Evolutionary conservation across 2,329 filamentous ascomycete species (phyloP).

Genomic region (Verticillium albo-atrum): DNA sequence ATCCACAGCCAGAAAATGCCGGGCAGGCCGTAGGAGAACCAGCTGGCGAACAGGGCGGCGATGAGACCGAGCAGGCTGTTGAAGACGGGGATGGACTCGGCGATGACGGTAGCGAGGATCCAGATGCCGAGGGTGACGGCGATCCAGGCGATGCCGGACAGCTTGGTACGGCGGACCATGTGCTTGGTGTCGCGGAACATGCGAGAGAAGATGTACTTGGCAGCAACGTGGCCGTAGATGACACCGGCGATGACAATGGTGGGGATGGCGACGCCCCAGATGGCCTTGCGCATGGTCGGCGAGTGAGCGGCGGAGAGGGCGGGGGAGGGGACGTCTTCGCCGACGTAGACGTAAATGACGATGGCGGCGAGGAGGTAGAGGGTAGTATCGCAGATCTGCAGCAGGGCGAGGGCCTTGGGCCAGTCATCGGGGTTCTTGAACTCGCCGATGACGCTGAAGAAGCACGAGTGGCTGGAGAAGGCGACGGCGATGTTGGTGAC

Average conservation of each 20-base stretch:
- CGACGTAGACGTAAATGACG: slow-evolving; percentile 65
- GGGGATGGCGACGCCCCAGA: slow-evolving; percentile 64
- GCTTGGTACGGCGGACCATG: slow-evolving; percentile 42
- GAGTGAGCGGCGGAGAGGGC: slow-evolving; percentile 58
- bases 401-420: slow-evolving; percentile 39
- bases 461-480: slow-evolving; percentile 62
- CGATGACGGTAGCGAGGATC: slow-evolving; percentile 62
- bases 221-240: slow-evolving; percentile 63
- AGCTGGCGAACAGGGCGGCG: slow-evolving; percentile 58
- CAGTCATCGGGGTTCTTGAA: slow-evolving; percentile 57
- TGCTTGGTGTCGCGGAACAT: slow-evolving; percentile 57
- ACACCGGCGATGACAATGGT: slow-evolving; percentile 69
- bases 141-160: slow-evolving; percentile 54
- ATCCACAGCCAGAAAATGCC: slow-evolving; percentile 45
- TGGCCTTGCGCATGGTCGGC: slow-evolving; percentile 52
- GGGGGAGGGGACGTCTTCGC: slow-evolving; percentile 56
- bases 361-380: slow-evolving; percentile 62
- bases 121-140: slow-evolving; percentile 51
- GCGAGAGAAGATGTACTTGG: slow-evolving; percentile 62
- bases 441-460: slow-evolving; percentile 63
- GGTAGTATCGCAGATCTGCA: slow-evolving; percentile 53
- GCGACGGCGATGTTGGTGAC: slow-evolving; percentile 64
- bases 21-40: slow-evolving; percentile 56
- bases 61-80: slow-evolving; percentile 61
- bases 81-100: slow-evolving; percentile 66